These are phyloP conservation scores for Monilinia polystroma DNA, from an alignment of 2,329 filamentous ascomycete genomes.

Conservation along the genomic window DNA sequence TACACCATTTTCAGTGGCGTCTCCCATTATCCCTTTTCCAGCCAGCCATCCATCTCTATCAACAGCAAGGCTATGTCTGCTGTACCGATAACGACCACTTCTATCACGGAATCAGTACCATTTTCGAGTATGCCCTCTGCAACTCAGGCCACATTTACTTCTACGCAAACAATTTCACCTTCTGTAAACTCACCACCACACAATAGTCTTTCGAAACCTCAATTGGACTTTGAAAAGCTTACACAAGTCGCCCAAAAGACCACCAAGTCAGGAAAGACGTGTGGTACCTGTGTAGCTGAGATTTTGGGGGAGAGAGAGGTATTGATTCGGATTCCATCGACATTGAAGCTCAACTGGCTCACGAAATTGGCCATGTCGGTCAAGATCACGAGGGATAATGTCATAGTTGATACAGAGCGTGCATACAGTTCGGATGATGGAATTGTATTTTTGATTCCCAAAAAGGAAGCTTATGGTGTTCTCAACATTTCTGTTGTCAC, in stretches of 20 bases:
- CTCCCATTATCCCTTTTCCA: constrained; percentile 29
- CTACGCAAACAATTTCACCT: constrained; percentile 39
- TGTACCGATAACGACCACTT: constrained; percentile 32
- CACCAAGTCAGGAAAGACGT: constrained; percentile 32
- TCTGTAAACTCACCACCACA: constrained; percentile 40
- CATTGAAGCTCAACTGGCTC: constrained; percentile 55
- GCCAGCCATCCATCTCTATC: constrained; percentile 34
- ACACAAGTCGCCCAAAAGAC: constrained; percentile 27
- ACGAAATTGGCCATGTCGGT: constrained; percentile 57
- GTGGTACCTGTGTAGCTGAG: constrained; percentile 48
- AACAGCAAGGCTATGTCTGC: constrained; percentile 39
- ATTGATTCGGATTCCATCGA: constrained; percentile 53
- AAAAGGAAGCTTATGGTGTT: constrained; percentile 56
- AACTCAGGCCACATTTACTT: constrained; percentile 33
- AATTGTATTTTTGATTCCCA: constrained; percentile 47
- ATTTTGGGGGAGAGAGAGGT: constrained; percentile 51
- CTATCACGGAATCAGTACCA: constrained; percentile 28
- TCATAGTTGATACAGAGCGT: constrained; percentile 49
- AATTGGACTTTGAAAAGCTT: constrained; percentile 38
- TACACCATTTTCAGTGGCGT: constrained; percentile 30
- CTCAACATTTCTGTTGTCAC: constrained; percentile 59
- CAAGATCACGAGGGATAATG: constrained; percentile 51
- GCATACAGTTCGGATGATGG: constrained; percentile 40
- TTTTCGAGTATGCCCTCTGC: constrained; percentile 31
- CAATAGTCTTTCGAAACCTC: constrained; percentile 46